These are phyloP conservation scores for Plasmodium cynomolgi DNA, from an alignment of 169 alveolate species.

Conservation along the genomic window DNA sequence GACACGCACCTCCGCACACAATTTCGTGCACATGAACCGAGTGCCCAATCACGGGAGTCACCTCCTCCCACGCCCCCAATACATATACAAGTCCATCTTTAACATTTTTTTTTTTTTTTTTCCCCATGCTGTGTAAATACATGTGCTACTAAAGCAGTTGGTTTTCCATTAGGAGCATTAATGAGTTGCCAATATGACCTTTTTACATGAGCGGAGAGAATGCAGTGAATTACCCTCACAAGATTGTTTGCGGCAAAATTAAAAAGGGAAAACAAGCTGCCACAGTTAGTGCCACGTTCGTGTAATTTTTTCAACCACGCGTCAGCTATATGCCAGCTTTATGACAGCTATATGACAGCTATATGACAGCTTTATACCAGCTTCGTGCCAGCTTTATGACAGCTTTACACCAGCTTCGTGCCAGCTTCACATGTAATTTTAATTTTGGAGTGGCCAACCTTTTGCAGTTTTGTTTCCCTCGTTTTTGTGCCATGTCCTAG, in stretches of 20 bases:
- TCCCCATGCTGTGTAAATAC: not conserved
- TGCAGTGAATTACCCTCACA: not conserved
- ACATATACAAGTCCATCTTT: not conserved
- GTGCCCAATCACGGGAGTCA: not conserved
- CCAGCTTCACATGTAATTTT: not conserved
- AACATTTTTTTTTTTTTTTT: conserved; percentile 48
- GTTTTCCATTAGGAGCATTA: conserved; percentile 78
- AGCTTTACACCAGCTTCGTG: not conserved
- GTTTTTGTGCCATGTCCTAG: not conserved
- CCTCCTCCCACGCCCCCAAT: not conserved
- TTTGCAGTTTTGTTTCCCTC: not conserved
- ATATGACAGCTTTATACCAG: not conserved
- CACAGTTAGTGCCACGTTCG: not conserved
- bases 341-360: not conserved
- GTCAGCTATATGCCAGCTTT: not conserved
- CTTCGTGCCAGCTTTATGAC: not conserved
- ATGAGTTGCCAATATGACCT: conserved; percentile 54
- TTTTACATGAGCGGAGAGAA: not conserved
- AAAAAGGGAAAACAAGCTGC: not conserved
- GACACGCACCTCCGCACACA: not conserved
- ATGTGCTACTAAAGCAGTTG: conserved; percentile 63
- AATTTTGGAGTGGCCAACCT: not conserved
- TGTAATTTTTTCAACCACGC: not conserved
- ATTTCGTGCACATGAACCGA: not conserved
- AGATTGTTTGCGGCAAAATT: not conserved